These are phyloP conservation scores for Plasmodium billcollinsi DNA, from an alignment of 169 alveolate genomes.

Conservation along the genomic window DNA sequence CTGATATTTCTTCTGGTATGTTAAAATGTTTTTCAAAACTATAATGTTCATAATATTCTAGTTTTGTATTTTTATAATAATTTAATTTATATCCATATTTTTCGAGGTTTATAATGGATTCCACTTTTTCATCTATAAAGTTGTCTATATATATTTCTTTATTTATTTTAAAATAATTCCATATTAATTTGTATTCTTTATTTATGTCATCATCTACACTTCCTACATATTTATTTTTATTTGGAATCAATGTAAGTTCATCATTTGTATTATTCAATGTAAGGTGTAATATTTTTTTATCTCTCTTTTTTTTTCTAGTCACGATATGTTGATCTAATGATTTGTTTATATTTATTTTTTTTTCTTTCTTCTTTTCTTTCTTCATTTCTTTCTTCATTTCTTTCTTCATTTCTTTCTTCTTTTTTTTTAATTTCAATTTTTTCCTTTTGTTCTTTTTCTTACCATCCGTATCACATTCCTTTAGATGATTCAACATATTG, in stretches of 20 bases:
- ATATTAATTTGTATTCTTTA: conserved; percentile 5
- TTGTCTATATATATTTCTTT: conserved; percentile 58
- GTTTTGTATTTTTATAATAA: conserved; percentile 38
- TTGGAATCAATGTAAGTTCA: no score
- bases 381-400: neutral
- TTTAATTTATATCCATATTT: conserved; percentile 22
- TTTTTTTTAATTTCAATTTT: neutral
- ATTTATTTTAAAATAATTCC: conserved; percentile 31
- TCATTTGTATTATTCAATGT: neutral
- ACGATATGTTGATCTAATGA: neutral
- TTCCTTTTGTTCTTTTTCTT: neutral
- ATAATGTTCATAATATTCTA: conserved; percentile 25
- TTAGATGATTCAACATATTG: conserved; percentile 14
- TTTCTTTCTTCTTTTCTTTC: neutral
- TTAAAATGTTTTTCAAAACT: conserved; percentile 33
- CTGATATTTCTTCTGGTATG: conserved; percentile 27
- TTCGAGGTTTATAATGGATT: conserved; percentile 21
- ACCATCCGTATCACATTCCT: neutral
- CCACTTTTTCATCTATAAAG: conserved; percentile 14
- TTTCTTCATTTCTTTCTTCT: neutral
- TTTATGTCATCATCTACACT: neutral
- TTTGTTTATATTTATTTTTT: no score
- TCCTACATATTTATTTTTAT: neutral
- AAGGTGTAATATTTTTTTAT: no score
- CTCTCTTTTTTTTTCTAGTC: neutral